Base-by-base conservation (phyloP, 108 stramenopile genomes). In the Stephanodiscus minutulus region DNA sequence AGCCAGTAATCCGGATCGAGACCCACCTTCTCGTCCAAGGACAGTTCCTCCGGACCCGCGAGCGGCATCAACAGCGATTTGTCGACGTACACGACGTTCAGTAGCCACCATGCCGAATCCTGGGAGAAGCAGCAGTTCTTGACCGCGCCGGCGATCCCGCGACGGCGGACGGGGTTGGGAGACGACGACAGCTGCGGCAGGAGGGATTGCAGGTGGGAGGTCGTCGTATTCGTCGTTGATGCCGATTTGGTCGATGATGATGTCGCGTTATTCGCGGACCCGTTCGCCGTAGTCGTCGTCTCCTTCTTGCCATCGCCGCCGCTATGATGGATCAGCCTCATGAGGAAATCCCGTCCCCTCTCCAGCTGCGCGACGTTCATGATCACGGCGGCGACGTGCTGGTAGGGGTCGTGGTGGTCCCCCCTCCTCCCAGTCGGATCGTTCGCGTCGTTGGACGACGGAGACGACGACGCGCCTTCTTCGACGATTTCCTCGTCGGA, bases 1-100 rank as follows among this genome's bases (percentile, higher is more conserved):
- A 96, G 50, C 95, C 95, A 96, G 64, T 91, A 80, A 60, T 92
- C 90, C 13, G 95, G 95, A 76, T 93, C 89, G 63, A 96, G 76
- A 0, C 91, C 91, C 25, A 83, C 71, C 73, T 92, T 96, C 76
- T 96, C 95, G 43, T 93, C 90, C 3, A 92, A 52, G 50, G 85
- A 79, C 25, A 96, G 66, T 82, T 90, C 92, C 76, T 96, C 95
- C 8, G 95, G 92, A 5, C 95, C 95, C 8, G 83, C 87, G 36
- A 96, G 82, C 17, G 92, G 88, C 27, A 86, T 72, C 36, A 93
- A 66, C 0, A 96, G 55, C 1, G 72, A 57, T 46, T 87, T 83
- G 41, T 88, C 64, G 43, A 95, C 37, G 33, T 88, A 79, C 18
- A 84, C 77, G 17, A 86, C 84, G 67, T 92, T 74, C 18, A 94